These are phyloP conservation scores for Calonectria henricotiae DNA, from an alignment of 2,329 filamentous ascomycete genomes.

Conservation along the genomic window DNA sequence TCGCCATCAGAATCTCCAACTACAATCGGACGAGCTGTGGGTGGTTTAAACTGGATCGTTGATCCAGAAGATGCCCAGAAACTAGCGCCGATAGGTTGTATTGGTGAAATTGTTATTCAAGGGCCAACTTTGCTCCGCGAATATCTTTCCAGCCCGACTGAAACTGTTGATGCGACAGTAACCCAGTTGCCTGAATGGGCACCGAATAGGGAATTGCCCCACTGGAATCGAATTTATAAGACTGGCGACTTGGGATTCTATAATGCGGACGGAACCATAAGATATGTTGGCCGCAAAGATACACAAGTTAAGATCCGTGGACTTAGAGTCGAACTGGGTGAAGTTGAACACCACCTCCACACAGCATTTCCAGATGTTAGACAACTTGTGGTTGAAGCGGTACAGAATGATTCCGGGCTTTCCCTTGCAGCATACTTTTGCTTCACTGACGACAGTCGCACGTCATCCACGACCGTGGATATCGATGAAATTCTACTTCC, in stretches of 20 bases:
- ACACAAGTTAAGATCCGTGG: slow-evolving; percentile 13
- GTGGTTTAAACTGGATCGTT: slow-evolving; percentile 3
- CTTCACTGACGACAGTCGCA: neutral
- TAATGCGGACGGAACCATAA: neutral
- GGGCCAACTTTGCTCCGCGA: neutral
- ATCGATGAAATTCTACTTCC: neutral
- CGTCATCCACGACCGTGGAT: neutral
- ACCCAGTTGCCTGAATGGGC: neutral
- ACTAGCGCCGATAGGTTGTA: neutral
- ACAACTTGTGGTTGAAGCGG: neutral
- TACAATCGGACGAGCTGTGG: slow-evolving; percentile 1
- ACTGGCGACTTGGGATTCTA: slow-evolving; percentile 7
- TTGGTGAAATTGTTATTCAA: slow-evolving; percentile 49
- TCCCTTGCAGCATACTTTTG: neutral
- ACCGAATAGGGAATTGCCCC: neutral
- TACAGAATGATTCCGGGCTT: neutral
- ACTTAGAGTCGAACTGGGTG: neutral
- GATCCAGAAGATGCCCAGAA: neutral
- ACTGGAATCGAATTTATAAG: slow-evolving; percentile 2
- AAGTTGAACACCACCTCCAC: neutral
- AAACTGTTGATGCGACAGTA: neutral
- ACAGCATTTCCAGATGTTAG: neutral
- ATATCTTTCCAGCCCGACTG: slow-evolving; percentile 1
- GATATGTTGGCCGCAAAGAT: slow-evolving; percentile 48
- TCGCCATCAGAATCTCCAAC: neutral